These are phyloP conservation scores for Dothideomycetes sp. DNA, from an alignment of 2,329 filamentous ascomycete species.

Conservation along the genomic window DNA sequence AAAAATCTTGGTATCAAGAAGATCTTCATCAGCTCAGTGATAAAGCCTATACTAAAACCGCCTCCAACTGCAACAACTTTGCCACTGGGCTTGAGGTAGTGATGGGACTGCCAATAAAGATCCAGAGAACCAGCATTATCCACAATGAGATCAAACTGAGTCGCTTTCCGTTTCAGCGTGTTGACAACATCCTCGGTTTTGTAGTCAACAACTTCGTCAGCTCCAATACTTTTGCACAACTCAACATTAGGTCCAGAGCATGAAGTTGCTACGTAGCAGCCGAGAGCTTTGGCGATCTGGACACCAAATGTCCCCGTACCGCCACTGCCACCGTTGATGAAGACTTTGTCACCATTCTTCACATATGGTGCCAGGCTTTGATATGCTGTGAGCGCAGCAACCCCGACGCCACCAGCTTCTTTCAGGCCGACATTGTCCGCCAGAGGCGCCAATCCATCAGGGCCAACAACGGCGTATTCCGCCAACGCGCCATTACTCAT, in stretches of 20 bases:
- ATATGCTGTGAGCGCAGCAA: constrained; percentile 28
- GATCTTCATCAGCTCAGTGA: constrained; percentile 24
- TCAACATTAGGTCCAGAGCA: constrained; percentile 49
- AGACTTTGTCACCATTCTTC: constrained; percentile 39
- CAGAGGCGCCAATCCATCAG: constrained; percentile 18
- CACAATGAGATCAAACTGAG: constrained; percentile 40
- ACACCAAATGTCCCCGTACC: constrained; percentile 50
- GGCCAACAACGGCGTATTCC: constrained; percentile 22
- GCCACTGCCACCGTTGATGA: constrained; percentile 55
- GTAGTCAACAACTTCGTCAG: constrained; percentile 55
- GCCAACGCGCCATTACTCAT: constrained; percentile 24
- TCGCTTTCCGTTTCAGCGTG: constrained; percentile 34
- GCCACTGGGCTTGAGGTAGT: constrained; percentile 39
- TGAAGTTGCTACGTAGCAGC: constrained; percentile 46
- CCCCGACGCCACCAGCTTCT: constrained; percentile 25
- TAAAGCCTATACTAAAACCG: constrained; percentile 19
- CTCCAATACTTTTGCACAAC: constrained; percentile 47
- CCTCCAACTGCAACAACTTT: constrained; percentile 44
- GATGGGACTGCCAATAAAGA: constrained; percentile 42
- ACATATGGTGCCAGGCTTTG: constrained; percentile 26
- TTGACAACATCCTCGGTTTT: constrained; percentile 36
- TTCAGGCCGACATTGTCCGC: constrained; percentile 23
- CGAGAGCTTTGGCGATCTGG: constrained; percentile 51
- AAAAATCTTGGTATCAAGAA: constrained; percentile 34
- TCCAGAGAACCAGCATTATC: constrained; percentile 47